Percentiles rank a stretch among this genome's conserved stretches.
These are phyloP conservation scores for Apiotrichum domesticum DNA, from an alignment of 1,284 basidiomycete genomes.

Conservation along the genomic window DNA sequence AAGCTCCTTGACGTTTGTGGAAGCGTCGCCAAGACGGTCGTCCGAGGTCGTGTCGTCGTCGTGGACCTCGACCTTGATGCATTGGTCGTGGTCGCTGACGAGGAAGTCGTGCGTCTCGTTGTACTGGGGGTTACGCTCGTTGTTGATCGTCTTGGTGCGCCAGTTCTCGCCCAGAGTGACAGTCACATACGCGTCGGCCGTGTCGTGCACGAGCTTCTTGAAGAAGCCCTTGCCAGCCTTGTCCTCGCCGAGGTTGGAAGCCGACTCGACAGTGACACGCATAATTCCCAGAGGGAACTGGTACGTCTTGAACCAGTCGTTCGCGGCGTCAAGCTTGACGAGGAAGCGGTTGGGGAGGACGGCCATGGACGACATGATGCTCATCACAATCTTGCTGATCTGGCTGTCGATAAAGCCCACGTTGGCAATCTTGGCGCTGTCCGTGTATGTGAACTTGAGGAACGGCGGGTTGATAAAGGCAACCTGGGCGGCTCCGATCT, in stretches of 20 bases:
- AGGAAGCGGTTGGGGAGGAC: conserved; percentile 18
- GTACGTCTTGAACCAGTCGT: conserved; percentile 14
- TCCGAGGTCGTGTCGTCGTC: conserved; percentile 8
- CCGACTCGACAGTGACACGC: conserved; percentile 4
- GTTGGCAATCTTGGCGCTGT: conserved; percentile 7
- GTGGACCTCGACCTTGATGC: conserved; percentile 1
- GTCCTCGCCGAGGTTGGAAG: conserved; percentile 4
- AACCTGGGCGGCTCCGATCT: conserved; percentile 14
- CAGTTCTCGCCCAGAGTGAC: conserved; percentile 9
- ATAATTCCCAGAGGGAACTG: conserved; percentile 12
- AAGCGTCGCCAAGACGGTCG: conserved; percentile 5
- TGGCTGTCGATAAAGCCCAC: conserved; percentile 7
- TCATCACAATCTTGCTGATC: conserved; percentile 5
- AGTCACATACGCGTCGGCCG: conserved; percentile 5
- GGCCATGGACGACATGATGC: conserved; percentile 10
- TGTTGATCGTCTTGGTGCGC: conserved; percentile 10
- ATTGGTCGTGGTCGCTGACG: conserved; percentile 10
- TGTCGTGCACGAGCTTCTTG: conserved; percentile 10
- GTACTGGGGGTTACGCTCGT: conserved; percentile 10
- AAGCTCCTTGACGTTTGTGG: conserved; percentile 4
- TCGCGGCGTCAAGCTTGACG: conserved; percentile 10
- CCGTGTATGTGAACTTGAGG: conserved; percentile 13
- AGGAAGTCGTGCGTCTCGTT: conserved; percentile 15
- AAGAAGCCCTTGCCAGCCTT: conserved; percentile 11
- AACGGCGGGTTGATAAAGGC: conserved; percentile 15